Conservation (phyloP, 768 basidiomycete species). For the Boletales sp. region DNA sequence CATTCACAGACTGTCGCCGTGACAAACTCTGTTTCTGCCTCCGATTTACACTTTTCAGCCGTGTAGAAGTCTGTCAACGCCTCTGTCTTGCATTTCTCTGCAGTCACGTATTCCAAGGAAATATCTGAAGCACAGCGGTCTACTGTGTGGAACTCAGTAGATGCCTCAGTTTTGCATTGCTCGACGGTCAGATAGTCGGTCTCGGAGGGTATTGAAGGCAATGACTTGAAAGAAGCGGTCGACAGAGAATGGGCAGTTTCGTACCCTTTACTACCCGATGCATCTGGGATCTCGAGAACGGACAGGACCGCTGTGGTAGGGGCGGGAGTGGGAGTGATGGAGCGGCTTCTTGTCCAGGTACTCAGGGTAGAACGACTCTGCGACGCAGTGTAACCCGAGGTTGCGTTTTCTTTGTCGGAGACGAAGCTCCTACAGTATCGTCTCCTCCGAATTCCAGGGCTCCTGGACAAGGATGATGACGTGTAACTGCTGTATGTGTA, state of each 20-base stretch:
- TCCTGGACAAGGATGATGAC: slow-evolving; percentile 55
- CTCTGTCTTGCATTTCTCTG: slow-evolving; percentile 42
- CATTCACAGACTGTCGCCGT: slow-evolving; percentile 43
- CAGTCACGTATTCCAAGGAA: slow-evolving; percentile 50
- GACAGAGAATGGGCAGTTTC: slow-evolving; percentile 42
- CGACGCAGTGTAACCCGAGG: slow-evolving; percentile 31
- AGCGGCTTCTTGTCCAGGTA: slow-evolving; percentile 32
- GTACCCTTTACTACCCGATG: slow-evolving; percentile 51
- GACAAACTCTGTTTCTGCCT: slow-evolving; percentile 40
- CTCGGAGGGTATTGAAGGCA: slow-evolving; percentile 59
- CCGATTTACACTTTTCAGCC: slow-evolving; percentile 36
- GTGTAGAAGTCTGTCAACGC: slow-evolving; percentile 43
- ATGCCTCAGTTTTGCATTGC: slow-evolving; percentile 38
- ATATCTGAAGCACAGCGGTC: slow-evolving; percentile 39
- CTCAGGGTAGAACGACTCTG: slow-evolving; percentile 32
- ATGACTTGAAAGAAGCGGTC: slow-evolving; percentile 49
- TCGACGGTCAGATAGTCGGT: slow-evolving; percentile 44
- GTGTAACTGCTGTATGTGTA: slow-evolving; percentile 31
- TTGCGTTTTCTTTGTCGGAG: slow-evolving; percentile 58
- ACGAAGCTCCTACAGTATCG: slow-evolving; percentile 36
- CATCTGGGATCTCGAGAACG: slow-evolving; percentile 27
- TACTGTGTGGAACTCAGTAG: slow-evolving; percentile 49
- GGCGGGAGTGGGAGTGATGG: slow-evolving; percentile 28
- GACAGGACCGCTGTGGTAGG: slow-evolving; percentile 29
- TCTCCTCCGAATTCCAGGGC: slow-evolving; percentile 54